A percentile compares a stretch with the other conserved stretches of the same genome.
Evolutionary conservation across 306 rosid species (phyloP).

Genomic region (Gastrolobium villosum): DNA sequence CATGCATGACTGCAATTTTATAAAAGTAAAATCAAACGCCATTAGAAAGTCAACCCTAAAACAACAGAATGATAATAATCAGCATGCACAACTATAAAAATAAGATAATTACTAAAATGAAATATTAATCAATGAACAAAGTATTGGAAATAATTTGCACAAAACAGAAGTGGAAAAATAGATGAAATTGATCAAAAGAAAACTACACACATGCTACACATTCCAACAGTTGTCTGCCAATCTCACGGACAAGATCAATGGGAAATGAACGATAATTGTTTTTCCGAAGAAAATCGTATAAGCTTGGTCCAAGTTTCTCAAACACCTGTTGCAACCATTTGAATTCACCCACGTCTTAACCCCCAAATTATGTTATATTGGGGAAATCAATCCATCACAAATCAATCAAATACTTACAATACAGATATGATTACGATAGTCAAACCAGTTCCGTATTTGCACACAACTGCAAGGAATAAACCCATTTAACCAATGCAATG

Average conservation of each 20-base stretch:
- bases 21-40: not conserved
- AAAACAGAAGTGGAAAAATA: not conserved
- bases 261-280: constrained; percentile 99
- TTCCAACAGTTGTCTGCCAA: constrained; percentile 99
- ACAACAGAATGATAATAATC: not conserved
- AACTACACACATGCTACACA: constrained; percentile 99
- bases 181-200: constrained; percentile 38
- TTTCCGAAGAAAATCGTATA: constrained; percentile 99
- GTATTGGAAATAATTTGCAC: not conserved
- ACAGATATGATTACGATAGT: constrained; percentile 99
- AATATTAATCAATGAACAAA: no score
- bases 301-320: constrained; percentile 99
- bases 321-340: constrained; percentile 99
- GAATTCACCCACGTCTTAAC: constrained; percentile 83
- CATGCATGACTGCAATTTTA: constrained; percentile 88
- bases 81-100: not conserved
- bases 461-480: constrained; percentile 99
- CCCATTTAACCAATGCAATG: constrained; percentile 76
- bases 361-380: constrained; percentile 73
- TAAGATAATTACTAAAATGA: not conserved
- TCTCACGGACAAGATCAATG: constrained; percentile 99
- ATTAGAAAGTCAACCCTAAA: constrained; percentile 24
- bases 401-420: constrained; percentile 96
- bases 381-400: constrained; percentile 93
- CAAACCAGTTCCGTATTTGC: constrained; percentile 99